These are phyloP conservation scores for Chrysoporthe deuterocubensis DNA, from an alignment of 2,329 filamentous ascomycete genomes.

Conservation along the genomic window DNA sequence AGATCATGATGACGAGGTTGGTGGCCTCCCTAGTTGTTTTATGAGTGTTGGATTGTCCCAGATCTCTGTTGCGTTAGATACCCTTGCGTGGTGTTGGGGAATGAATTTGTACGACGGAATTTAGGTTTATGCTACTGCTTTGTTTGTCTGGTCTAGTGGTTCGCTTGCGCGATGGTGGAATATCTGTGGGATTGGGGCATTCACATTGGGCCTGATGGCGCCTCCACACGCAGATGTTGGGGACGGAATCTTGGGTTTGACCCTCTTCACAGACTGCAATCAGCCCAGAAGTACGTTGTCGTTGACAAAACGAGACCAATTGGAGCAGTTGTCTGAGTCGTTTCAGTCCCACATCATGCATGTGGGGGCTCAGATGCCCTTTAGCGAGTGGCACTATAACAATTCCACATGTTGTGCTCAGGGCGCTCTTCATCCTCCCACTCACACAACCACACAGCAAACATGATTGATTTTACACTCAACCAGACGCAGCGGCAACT, in stretches of 20 bases:
- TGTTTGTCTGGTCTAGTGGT: neutral
- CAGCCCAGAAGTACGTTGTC: neutral
- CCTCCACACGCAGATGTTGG: neutral
- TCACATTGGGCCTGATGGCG: neutral
- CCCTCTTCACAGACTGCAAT: neutral
- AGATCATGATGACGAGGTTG: neutral
- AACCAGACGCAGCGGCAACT: conserved; percentile 8
- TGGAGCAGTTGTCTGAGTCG: neutral
- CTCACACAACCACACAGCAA: neutral
- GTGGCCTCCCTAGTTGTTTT: neutral
- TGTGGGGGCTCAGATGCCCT: neutral
- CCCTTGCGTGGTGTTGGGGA: conserved; percentile 17
- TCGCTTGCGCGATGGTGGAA: neutral
- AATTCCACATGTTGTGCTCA: neutral
- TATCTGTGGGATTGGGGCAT: neutral
- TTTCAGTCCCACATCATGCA: neutral
- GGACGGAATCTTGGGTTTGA: neutral
- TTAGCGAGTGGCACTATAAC: neutral
- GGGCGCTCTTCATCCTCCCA: neutral
- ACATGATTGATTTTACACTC: conserved; percentile 23
- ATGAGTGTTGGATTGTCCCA: neutral
- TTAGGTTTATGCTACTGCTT: neutral
- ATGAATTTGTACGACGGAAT: neutral
- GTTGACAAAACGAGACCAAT: neutral
- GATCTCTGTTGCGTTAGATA: conserved; percentile 23